Base-by-base conservation (phyloP, 2,329 filamentous ascomycete genomes). In the Arthrobotrys conoides region DNA sequence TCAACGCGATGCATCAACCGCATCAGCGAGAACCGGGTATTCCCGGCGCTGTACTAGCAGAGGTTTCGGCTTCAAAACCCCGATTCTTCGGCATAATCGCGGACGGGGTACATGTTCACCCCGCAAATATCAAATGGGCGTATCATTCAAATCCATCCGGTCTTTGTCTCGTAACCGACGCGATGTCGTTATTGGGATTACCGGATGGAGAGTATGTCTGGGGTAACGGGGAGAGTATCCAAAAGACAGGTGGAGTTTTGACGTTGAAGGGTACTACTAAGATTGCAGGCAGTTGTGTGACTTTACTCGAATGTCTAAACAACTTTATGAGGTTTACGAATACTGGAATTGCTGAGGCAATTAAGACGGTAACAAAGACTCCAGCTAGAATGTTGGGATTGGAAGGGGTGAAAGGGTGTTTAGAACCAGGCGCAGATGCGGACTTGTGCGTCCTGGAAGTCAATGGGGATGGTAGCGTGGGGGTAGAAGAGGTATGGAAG, bases 21-120 rank as follows among this genome's bases (percentile, higher is more conserved):
- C 93, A 96, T 84, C 93, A 97, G 86, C 91, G 94, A 73, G 94
- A 97, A 84, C 94, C 94, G 0, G 94, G 94, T 44, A 90, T 97
- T 81, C 97, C 97, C 83, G 94, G 94, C 30, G 89, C 96, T 0
- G 86, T 97, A 14, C 93, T 94, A 76, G 88, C 89, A 79, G 88
- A 88, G 8, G 88, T 91, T 82, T 87, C 84, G 20, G n/a, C 51
- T 78, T 82, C 86, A 69, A 83, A 71, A 12, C 87, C 91, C 65
- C 94, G 94, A 0, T 97, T 89, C 84, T 97, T 95, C 84, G 94
- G 94, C 75, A 89, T 97, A 82, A 97, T 97, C 78, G 90, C 93
- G 2, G 94, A 97, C 83, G 94, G 94, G 20, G 93, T 96, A 80
- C 94, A 97, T 83, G 87, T 97, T 36, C 94, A 97, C 82, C 92